Percentiles rank a stretch among this genome's conserved stretches.
Conservation (phyloP, 805 yeast genomes). For the Metschnikowia gelsemii region DNA sequence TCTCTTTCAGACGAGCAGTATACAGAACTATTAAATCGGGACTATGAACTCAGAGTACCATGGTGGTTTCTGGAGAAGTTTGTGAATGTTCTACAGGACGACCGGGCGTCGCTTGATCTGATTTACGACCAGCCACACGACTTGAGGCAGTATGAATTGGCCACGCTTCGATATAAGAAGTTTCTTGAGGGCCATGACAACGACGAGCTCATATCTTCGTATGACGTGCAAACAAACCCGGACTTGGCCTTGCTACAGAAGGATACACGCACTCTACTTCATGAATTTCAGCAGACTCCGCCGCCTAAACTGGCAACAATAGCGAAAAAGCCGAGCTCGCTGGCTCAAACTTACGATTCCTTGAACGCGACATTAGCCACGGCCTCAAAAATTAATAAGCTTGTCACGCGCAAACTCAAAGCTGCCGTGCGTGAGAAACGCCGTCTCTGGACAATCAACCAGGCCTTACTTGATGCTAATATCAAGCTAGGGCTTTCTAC, state of each 20-base stretch:
- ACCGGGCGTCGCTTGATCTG: slow-evolving; percentile 18
- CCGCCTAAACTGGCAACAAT: neutral
- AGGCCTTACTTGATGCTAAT: slow-evolving; percentile 44
- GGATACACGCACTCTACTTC: slow-evolving; percentile 7
- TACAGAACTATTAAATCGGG: slow-evolving; percentile 30
- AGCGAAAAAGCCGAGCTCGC: neutral
- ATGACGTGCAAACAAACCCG: slow-evolving; percentile 10
- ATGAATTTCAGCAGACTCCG: neutral
- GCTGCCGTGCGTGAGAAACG: slow-evolving; percentile 31
- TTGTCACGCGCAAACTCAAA: slow-evolving; percentile 32
- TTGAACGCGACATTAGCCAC: slow-evolving; percentile 38
- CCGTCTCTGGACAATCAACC: slow-evolving; percentile 42
- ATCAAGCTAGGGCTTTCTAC: slow-evolving; percentile 31
- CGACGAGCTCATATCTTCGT: slow-evolving; percentile 16
- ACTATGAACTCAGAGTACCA: slow-evolving; percentile 37
- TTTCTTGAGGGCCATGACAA: slow-evolving; percentile 17
- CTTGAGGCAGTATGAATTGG: slow-evolving; percentile 35
- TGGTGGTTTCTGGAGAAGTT: slow-evolving; percentile 43
- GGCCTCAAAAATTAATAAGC: slow-evolving; percentile 37
- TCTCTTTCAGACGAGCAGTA: slow-evolving; percentile 31
- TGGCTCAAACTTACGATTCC: slow-evolving; percentile 20
- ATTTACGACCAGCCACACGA: slow-evolving; percentile 31
- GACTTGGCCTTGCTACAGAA: slow-evolving; percentile 9
- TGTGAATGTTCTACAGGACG: slow-evolving; percentile 25
- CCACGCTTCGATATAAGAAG: slow-evolving; percentile 32